A percentile compares a stretch with the other conserved stretches of the same genome.
Conservation (phyloP, 257 asterid genomes). For the Cruciata laevipes region DNA sequence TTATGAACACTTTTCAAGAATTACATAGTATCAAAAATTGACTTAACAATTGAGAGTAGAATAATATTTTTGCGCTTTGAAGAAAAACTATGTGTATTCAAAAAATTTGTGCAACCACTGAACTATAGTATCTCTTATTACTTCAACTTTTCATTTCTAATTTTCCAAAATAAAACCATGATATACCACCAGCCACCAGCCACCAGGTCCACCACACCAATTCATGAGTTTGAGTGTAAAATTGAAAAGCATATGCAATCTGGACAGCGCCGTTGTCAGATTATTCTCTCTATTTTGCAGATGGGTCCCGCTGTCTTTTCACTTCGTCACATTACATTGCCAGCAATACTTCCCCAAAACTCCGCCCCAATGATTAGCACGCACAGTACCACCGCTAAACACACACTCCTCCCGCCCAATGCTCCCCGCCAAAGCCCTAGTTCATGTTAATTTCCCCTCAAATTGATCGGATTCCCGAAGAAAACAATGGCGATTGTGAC, state of each 20-base stretch:
- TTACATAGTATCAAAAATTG: too few species aligned
- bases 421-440: conserved; percentile 23
- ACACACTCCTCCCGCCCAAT: conserved; percentile 28
- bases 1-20: too few species aligned
- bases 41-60: too few species aligned
- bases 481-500: conserved; percentile 61
- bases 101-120: too few species aligned
- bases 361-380: conserved; percentile 9
- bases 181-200: too few species aligned
- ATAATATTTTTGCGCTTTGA: too few species aligned
- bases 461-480: not conserved
- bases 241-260: not conserved
- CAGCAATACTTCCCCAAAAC: not conserved
- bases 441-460: not conserved
- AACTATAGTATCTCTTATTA: too few species aligned
- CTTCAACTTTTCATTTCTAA: too few species aligned
- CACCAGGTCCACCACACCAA: too few species aligned
- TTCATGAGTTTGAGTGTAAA: too few species aligned
- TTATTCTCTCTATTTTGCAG: conserved; percentile 6
- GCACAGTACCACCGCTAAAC: conserved; percentile 11
- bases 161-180: too few species aligned
- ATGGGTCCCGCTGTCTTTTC: not conserved
- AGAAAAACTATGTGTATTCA: too few species aligned
- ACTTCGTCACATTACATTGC: conserved; percentile 4
- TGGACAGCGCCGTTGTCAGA: not conserved